Conservation (phyloP, 257 asterid genomes). For the Echium plantagineum region DNA sequence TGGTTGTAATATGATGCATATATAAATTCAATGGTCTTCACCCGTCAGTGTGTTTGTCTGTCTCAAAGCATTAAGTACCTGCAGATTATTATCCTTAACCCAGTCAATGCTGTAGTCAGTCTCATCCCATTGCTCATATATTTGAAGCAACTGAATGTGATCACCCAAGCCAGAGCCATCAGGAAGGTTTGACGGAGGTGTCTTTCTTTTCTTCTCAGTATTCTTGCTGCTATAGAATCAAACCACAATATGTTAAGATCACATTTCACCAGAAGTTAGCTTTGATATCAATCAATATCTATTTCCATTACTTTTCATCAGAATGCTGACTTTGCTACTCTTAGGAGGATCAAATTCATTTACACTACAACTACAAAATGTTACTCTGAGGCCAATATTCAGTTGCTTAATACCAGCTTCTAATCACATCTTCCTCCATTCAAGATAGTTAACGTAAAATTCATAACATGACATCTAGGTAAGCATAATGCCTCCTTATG, state of each 20-base stretch:
- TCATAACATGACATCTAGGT: too few relatives aligned
- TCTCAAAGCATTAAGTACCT: constrained; percentile 25
- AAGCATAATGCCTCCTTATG: too few relatives aligned
- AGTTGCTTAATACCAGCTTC: too few relatives aligned
- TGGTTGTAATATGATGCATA: neutral
- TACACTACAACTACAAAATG: too few relatives aligned
- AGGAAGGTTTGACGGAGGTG: constrained; percentile 68
- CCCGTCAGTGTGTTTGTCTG: neutral
- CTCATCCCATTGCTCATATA: constrained; percentile 83
- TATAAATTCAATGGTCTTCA: neutral
- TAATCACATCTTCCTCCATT: too few relatives aligned
- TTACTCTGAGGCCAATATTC: too few relatives aligned
- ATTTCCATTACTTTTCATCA: too few relatives aligned
- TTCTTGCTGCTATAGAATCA: constrained; percentile 33
- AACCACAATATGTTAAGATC: constrained; percentile 5
- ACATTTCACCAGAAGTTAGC: constrained; percentile 5
- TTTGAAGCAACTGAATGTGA: constrained; percentile 89
- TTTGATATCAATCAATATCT: neutral
- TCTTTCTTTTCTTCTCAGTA: constrained; percentile 66
- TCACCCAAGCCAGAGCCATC: constrained; percentile 95
- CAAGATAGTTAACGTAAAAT: too few relatives aligned
- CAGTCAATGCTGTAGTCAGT: constrained; percentile 47
- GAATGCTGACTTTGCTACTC: too few relatives aligned
- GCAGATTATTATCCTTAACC: constrained; percentile 87
- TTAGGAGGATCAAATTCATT: too few relatives aligned